phyloP scores from a whole-genome alignment of 1,284 basidiomycete species.

The Puccinia polysora region DNA sequence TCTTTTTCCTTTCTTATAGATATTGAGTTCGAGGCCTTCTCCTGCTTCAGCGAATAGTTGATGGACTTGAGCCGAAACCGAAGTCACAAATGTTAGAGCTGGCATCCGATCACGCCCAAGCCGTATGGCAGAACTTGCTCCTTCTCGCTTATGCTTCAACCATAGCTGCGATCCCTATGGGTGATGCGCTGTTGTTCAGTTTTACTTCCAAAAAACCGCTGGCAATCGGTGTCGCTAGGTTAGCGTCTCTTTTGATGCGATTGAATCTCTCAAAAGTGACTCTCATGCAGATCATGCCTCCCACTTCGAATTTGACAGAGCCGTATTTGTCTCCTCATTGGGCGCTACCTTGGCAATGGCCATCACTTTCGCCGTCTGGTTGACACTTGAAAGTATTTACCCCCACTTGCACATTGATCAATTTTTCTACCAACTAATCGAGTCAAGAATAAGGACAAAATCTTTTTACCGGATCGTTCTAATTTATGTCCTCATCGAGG shows the following conservation, averaged over 20 bases:
- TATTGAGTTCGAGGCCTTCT: background rate
- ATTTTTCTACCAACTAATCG: constrained; percentile 40
- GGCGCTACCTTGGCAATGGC: constrained; percentile 42
- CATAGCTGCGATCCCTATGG: constrained; percentile 43
- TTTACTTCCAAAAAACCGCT: constrained; percentile 38
- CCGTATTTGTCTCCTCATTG: constrained; percentile 42
- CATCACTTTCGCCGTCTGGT: constrained; percentile 35
- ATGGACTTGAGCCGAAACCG: background rate
- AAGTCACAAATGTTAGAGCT: constrained; percentile 6
- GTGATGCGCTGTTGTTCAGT: constrained; percentile 43
- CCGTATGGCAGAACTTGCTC: constrained; percentile 41
- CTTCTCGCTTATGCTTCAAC: constrained; percentile 37
- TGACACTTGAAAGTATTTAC: constrained; percentile 34
- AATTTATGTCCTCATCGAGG: constrained; percentile 34
- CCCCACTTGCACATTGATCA: constrained; percentile 42
- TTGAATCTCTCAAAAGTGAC: background rate
- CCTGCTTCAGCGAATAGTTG: too few relatives aligned
- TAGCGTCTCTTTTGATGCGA: background rate
- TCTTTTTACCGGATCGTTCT: constrained; percentile 22
- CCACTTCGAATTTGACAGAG: constrained; percentile 17
- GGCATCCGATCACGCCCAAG: constrained; percentile 41
- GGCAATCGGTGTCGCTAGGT: constrained; percentile 43
- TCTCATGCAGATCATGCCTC: background rate
- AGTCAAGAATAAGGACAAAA: constrained; percentile 5
- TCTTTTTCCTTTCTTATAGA: background rate